phyloP scores from a whole-genome alignment of 1,139 yeast species.

The Lodderomyces margitis region DNA sequence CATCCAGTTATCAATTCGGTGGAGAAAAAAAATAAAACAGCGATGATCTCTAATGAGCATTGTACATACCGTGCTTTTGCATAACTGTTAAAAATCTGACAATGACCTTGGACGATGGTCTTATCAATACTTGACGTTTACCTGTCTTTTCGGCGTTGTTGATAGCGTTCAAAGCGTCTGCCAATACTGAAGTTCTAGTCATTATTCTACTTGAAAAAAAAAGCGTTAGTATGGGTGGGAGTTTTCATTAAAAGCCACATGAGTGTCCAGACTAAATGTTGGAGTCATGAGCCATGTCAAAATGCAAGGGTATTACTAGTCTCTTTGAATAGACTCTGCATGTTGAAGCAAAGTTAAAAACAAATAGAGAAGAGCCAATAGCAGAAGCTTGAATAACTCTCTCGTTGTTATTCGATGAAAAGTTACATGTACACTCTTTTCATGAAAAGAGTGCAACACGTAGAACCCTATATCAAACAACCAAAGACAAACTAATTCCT shows the following conservation, averaged over 20 bases:
- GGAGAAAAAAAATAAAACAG: slow-evolving; percentile 7
- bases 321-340: slow-evolving; percentile 18
- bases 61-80: slow-evolving; percentile 70
- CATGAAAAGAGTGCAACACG: not conserved
- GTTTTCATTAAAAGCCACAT: slow-evolving; percentile 24
- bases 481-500: slow-evolving; percentile 4
- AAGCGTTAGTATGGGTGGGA: slow-evolving; percentile 14
- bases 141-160: slow-evolving; percentile 99
- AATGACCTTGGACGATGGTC: slow-evolving; percentile 99
- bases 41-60: not conserved
- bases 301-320: slow-evolving; percentile 25
- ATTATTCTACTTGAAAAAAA: slow-evolving; percentile 39
- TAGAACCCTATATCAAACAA: not conserved
- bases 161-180: slow-evolving; percentile 97
- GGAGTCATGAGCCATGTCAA: slow-evolving; percentile 34
- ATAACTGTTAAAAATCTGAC: slow-evolving; percentile 94
- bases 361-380: too few relatives aligned
- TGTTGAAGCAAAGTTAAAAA: slow-evolving; percentile 15
- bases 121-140: slow-evolving; percentile 96
- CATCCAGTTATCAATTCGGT: slow-evolving; percentile 98
- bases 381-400: too few relatives aligned
- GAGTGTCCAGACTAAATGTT: slow-evolving; percentile 33
- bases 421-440: slow-evolving; percentile 4
- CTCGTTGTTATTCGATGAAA: slow-evolving; percentile 8
- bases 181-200: slow-evolving; percentile 99